These are phyloP conservation scores for Zostera marina DNA, from an alignment of 116 monocot species.

Conservation along the genomic window DNA sequence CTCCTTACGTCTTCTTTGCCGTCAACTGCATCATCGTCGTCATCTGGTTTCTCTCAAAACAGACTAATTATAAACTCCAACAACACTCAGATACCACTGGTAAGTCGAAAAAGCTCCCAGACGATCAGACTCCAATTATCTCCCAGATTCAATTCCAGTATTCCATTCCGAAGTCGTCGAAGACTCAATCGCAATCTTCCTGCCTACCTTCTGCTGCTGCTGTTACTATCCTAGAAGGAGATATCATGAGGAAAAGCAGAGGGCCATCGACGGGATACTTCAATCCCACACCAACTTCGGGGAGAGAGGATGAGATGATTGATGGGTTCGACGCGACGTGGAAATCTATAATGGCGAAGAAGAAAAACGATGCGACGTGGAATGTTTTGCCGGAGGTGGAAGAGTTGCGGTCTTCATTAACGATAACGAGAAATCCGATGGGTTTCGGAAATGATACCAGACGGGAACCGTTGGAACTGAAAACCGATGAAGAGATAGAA, in stretches of 20 bases:
- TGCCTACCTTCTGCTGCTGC: not conserved
- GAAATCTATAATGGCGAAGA: slow-evolving; percentile 29
- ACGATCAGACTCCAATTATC: not conserved
- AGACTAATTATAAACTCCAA: not conserved
- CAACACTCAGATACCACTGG: slow-evolving; percentile 1
- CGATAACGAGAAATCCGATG: slow-evolving; percentile 14
- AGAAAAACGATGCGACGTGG: not conserved
- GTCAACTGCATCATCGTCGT: not conserved
- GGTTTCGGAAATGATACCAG: slow-evolving; percentile 10
- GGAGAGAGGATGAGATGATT: slow-evolving; percentile 4
- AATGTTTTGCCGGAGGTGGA: not conserved
- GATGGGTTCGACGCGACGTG: slow-evolving; percentile 54
- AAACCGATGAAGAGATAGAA: slow-evolving; percentile 13
- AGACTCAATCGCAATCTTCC: not conserved
- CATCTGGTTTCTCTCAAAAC: slow-evolving; percentile 1
- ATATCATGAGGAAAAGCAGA: not conserved
- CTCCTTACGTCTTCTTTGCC: not conserved
- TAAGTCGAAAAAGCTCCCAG: not conserved
- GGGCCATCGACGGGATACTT: not conserved
- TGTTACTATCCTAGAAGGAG: not conserved
- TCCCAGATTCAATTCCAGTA: not conserved
- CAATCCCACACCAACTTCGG: not conserved
- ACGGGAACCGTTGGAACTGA: not conserved
- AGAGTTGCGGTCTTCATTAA: not conserved
- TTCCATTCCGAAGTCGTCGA: not conserved